Evolutionary conservation across 352 stramenopile genomes (phyloP).

Genomic region (Aphanomyces cochlioides): DNA sequence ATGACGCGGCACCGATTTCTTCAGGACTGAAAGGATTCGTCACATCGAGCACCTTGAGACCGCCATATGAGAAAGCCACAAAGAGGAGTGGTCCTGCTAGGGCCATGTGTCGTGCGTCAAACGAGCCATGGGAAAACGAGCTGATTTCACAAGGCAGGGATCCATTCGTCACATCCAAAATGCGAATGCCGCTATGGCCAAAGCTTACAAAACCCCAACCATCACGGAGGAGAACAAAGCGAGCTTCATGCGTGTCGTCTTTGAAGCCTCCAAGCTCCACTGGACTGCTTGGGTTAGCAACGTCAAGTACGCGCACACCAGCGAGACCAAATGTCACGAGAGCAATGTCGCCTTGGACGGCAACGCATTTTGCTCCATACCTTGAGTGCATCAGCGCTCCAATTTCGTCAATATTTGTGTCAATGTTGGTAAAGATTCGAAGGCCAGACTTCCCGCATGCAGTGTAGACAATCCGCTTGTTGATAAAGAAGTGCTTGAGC

Average conservation of each 20-base stretch:
- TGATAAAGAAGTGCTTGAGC: conserved; percentile 28
- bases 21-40: conserved; percentile 17
- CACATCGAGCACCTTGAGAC: conserved; percentile 26
- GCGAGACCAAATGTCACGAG: conserved; percentile 28
- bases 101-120: conserved; percentile 28
- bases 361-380: conserved; percentile 20
- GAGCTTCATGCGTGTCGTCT: conserved; percentile 19
- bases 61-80: conserved; percentile 28
- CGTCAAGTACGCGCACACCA: conserved; percentile 22
- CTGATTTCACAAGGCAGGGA: conserved; percentile 18
- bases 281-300: conserved; percentile 26
- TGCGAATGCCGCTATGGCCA: conserved; percentile 25
- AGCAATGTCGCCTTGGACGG: conserved; percentile 29
- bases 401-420: conserved; percentile 29
- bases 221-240: conserved; percentile 26
- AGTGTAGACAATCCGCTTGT: conserved; percentile 27
- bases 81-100: conserved; percentile 12
- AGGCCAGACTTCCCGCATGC: conserved; percentile 28
- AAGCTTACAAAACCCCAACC: conserved; percentile 30
- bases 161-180: conserved; percentile 27
- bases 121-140: conserved; percentile 15
- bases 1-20: not conserved
- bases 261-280: conserved; percentile 30
- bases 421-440: conserved; percentile 31
- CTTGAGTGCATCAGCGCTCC: conserved; percentile 24